A percentile compares a stretch with the other conserved stretches of the same genome.
Evolutionary conservation across 805 yeast species (phyloP).

Genomic region (Blastobotrys attinorum): DNA sequence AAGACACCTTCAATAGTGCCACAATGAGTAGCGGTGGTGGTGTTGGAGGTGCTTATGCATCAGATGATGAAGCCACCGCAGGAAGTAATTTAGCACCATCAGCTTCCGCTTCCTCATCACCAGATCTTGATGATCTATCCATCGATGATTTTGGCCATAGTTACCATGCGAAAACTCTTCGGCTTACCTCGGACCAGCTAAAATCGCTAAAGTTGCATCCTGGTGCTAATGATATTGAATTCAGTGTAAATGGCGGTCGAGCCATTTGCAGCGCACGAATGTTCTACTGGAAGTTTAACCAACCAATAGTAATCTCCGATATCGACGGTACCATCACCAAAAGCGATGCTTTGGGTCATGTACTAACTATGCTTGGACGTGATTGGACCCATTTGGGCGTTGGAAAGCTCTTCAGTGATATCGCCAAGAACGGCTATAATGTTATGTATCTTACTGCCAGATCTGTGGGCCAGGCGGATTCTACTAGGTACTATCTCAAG

Average conservation of each 20-base stretch:
- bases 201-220: conserved; percentile 60
- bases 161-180: conserved; percentile 70
- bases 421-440: conserved; percentile 79
- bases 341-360: conserved; percentile 96
- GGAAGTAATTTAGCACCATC: conserved; percentile 3
- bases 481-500: conserved; percentile 73
- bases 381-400: conserved; percentile 99
- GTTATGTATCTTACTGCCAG: conserved; percentile 91
- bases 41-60: neutral
- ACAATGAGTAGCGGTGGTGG: neutral
- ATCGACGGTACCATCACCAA: conserved; percentile 97
- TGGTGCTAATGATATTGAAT: conserved; percentile 73
- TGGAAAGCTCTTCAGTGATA: conserved; percentile 84
- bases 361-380: conserved; percentile 82
- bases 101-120: conserved; percentile 14
- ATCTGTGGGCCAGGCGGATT: conserved; percentile 91
- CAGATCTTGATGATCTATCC: conserved; percentile 2
- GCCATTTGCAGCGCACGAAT: conserved; percentile 67
- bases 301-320: conserved; percentile 92
- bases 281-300: conserved; percentile 73
- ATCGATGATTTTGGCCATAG: conserved; percentile 17
- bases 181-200: conserved; percentile 87
- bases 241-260: conserved; percentile 75
- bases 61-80: neutral
- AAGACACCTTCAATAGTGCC: conserved; percentile 8